These are phyloP conservation scores for Dactylorhiza incarnata DNA, from an alignment of 106 monocot genomes.

Conservation along the genomic window DNA sequence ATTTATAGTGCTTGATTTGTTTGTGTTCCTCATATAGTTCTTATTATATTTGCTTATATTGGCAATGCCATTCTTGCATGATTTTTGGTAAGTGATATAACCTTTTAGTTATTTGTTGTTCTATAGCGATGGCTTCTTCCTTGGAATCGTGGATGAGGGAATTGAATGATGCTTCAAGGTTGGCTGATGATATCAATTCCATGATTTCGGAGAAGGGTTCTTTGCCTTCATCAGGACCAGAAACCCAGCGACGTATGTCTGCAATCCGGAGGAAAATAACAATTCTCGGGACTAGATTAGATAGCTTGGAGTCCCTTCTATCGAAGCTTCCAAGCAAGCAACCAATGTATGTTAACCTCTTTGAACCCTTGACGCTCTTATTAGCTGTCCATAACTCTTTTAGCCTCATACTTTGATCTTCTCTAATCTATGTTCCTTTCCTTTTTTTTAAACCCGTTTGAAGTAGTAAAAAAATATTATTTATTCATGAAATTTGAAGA, in stretches of 20 bases:
- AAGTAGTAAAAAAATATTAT: background rate
- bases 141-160: conserved; percentile 72
- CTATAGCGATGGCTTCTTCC: conserved; percentile 58
- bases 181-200: conserved; percentile 68
- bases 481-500: background rate
- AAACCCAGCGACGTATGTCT: conserved; percentile 50
- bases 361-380: background rate
- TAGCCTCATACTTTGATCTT: background rate
- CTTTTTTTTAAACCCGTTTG: background rate
- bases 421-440: background rate
- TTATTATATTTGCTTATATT: background rate
- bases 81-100: background rate
- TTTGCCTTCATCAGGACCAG: conserved; percentile 58
- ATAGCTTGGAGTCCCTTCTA: conserved; percentile 59
- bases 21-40: background rate
- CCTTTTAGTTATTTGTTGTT: background rate
- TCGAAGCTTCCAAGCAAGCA: conserved; percentile 58
- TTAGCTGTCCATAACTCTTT: background rate
- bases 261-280: conserved; percentile 76
- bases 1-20: background rate
- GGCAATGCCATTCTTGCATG: background rate
- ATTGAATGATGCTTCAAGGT: conserved; percentile 63
- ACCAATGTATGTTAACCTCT: conserved; percentile 40
- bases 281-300: conserved; percentile 76
- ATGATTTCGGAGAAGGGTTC: conserved; percentile 75